These are phyloP conservation scores for Lignosus rhinocerotis DNA, from an alignment of 1,284 basidiomycete genomes.

Conservation along the genomic window DNA sequence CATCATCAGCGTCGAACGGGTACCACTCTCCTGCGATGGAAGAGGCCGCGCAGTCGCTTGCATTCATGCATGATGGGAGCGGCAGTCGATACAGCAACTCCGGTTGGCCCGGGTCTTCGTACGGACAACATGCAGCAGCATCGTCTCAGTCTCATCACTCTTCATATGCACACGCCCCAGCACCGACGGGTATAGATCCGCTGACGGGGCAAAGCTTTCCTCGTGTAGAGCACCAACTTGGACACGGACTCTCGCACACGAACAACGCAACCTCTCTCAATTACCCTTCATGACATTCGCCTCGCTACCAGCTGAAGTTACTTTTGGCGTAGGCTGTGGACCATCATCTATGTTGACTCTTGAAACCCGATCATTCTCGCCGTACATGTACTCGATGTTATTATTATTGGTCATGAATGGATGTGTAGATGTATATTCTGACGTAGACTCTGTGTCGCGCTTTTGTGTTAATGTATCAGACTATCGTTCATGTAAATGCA, in stretches of 20 bases:
- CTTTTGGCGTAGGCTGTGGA: background rate
- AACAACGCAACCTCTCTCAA: slow-evolving; percentile 8
- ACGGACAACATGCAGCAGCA: slow-evolving; percentile 9
- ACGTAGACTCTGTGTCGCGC: slow-evolving; percentile 5
- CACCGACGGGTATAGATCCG: slow-evolving; percentile 13
- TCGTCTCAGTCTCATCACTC: background rate
- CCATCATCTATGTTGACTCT: background rate
- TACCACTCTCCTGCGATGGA: slow-evolving; percentile 21
- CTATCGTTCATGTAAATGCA: too few relatives aligned
- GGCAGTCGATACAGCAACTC: slow-evolving; percentile 13
- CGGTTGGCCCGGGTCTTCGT: slow-evolving; percentile 11
- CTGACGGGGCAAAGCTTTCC: slow-evolving; percentile 14
- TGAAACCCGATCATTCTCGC: background rate
- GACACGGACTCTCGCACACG: background rate
- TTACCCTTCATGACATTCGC: slow-evolving; percentile 7
- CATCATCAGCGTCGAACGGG: slow-evolving; percentile 14
- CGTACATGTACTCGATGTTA: background rate
- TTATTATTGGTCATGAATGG: background rate
- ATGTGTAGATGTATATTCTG: background rate
- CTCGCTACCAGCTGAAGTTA: background rate
- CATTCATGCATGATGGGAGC: slow-evolving; percentile 24
- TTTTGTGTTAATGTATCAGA: slow-evolving; percentile 4
- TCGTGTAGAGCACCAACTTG: slow-evolving; percentile 12
- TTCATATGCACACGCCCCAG: slow-evolving; percentile 9
- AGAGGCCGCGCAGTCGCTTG: slow-evolving; percentile 27